Evolutionary conservation across 768 basidiomycete genomes (phyloP), one percentile per base, ranked within the genome.

Genomic region (Tulasnella sp.): DNA sequence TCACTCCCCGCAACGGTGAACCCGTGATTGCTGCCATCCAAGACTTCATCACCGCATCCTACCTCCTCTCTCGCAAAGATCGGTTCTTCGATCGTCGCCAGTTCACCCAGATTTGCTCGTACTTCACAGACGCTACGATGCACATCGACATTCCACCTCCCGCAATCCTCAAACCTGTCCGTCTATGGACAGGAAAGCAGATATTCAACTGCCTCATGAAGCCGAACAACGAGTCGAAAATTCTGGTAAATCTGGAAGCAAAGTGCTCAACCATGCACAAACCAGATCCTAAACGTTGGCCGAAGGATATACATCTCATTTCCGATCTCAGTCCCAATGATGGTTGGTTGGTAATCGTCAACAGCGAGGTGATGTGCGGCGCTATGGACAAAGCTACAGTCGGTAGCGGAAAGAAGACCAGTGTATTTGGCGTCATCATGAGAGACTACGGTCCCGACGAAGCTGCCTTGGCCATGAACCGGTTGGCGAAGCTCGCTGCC

Each of bases 1-100:
- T 99, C 57, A 98, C 96, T 0, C 96, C 96, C 12, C 82, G 96
- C 51, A 98, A 98, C 63, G 96, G 96, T 62, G 93, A 98, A 69
- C 96, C 96, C 23, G 94, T 99, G 72, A 97, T 99, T 64, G 92
- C 96, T 23, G 96, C 96, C 62, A 99, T 96, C 62, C 96, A 99
- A 68, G 96, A 99, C 70, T 99, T 99, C 74, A 98, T 99, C 73
- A 98, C 96, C 3, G 96, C 93, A 14, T 92, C 96, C 17, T 99
- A 83, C 73, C 81, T 99, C 37, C 80, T 99, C 63, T 94, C 94
- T 6, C 83, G 82, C 35, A 84, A 86, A 65, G 96, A 99, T 65
- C 81, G 78, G 14, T 96, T 99, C 70, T 86, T 93, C 67, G 87
- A 93, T 67, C 82, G 96, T 17, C 80, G 84, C 43, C 88, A 96